Evolutionary conservation across 805 yeast genomes (phyloP), one percentile per base, ranked within the genome.

Genomic region (Saccharomycopsis amapae): DNA sequence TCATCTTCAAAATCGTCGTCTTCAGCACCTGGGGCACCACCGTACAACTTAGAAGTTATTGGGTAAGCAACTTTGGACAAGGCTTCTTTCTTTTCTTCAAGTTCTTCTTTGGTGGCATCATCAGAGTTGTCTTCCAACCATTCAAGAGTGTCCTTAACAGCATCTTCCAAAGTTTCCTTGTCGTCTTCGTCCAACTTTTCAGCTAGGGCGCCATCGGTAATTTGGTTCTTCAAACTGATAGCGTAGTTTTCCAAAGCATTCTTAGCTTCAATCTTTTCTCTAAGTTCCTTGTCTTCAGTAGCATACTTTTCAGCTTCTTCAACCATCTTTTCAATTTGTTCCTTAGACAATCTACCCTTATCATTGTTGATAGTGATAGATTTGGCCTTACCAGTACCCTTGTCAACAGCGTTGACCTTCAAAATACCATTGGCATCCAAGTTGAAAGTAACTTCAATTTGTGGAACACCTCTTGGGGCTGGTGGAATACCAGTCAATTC

Each of bases 301-400:
- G 95, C 95, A 60, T 71, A 90, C 71, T 85, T 83, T 69, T 88
- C 97, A 58, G 97, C 97, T 63, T 90, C 97, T 62, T 80, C 93
- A 53, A 90, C 96, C 96, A 90, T 90, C 71, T 90, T 86, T 60
- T 90, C 97, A 59, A 90, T 89, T 54, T 88, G 96, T 53, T 89
- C 96, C 72, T 86, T 83, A 22, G 90, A 75, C 61, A 88, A 76
- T 75, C 97, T 85, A 60, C 96, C 95, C 73, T 86, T 86, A 68
- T 88, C 96, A 61, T 88, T 88, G 59, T 87, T 84, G 63, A 88
- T 88, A 46, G 95, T 86, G 62, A 88, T 85, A 59, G 90, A 81
- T 67, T 89, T 87, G 48, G 85, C 75, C 68, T 85, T 85, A 67
- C 96, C 97, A 47, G 96, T 86, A 62, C 93, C 96, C 73, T 88